Evolutionary conservation across 2,329 filamentous ascomycete species (phyloP), one percentile per base, ranked within the genome.

Genomic region (Penicillium corylophilum): DNA sequence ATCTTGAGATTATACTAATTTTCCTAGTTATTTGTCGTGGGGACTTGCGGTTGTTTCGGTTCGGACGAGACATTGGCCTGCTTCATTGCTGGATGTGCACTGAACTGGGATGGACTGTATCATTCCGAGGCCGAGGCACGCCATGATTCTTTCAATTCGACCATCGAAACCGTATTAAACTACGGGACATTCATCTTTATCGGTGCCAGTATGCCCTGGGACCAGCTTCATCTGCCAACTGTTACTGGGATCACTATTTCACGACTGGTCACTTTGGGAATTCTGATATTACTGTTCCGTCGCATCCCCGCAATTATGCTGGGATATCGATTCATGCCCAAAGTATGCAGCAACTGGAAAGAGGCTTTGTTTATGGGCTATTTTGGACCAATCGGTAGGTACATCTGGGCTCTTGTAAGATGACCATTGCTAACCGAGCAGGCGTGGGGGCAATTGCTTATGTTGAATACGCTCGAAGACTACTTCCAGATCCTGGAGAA

Each of bases 41-140:
- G 83, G 2, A 80, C 81, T 0, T 81, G 79, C 50, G 82, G 82
- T 23, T 72, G 76, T 20, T 72, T 85, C 15, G 82, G 82, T 12
- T 82, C 80, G 0, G 81, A 84, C 48, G 83, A 85, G 54, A 76
- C 84, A 0, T 73, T 86, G 3, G 82, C 82, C 3, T 86, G 82
- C 62, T 84, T 84, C 51, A 74, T 81, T 2, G 82, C 83, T 0
- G 83, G 83, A 6, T 80, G 77, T 59, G 76, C 77, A 12, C 68
- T 86, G 41, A 86, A 85, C 66, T 86, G 83, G 83, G 79, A 85
- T 49, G 82, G 83, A 3, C 62, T 76, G n/a, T 85, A 80, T 58
- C 77, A 84, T 2, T 72, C 72, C 4, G 82, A 85, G 63, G 75
- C 79, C 0, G 74, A 82, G 50, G 69, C 74, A 8, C 77, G 82